phyloP scores from a whole-genome alignment of 768 basidiomycete species.

The Suillus subluteus region DNA sequence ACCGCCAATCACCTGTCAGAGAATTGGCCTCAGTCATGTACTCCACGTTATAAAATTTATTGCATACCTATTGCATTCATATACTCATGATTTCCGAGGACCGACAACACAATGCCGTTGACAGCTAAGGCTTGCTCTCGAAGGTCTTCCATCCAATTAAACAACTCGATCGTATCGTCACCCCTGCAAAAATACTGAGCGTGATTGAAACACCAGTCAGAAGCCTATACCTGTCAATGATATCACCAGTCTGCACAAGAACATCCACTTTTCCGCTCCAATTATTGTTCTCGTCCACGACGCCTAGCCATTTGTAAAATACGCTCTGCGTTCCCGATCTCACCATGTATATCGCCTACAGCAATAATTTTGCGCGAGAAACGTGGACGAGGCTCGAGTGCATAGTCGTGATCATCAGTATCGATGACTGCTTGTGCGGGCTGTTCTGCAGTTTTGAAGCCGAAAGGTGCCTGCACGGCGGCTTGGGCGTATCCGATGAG shows the following conservation, averaged over 20 bases:
- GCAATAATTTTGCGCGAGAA: constrained; percentile 68
- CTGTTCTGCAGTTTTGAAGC: constrained; percentile 16
- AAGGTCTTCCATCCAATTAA: constrained; percentile 81
- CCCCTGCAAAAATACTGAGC: constrained; percentile 53
- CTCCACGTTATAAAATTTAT: constrained; percentile 9
- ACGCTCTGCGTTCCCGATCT: constrained; percentile 74
- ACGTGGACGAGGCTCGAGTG: constrained; percentile 31
- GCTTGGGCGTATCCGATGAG: constrained; percentile 31
- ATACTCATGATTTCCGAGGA: constrained; percentile 95
- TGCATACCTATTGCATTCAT: constrained; percentile 84
- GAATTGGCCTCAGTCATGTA: constrained; percentile 11
- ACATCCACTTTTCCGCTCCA: constrained; percentile 87
- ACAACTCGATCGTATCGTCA: constrained; percentile 87
- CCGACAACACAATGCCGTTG: constrained; percentile 75
- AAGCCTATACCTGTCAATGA: constrained; percentile 77
- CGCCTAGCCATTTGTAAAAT: constrained; percentile 81
- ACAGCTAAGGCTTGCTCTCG: constrained; percentile 68
- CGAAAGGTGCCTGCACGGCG: constrained; percentile 25
- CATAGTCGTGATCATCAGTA: neutral
- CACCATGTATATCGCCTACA: constrained; percentile 92
- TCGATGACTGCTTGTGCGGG: constrained; percentile 14
- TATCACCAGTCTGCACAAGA: constrained; percentile 95
- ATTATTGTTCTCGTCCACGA: constrained; percentile 69
- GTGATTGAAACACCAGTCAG: constrained; percentile 1
- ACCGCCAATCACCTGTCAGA: constrained; percentile 83